Evolutionary conservation across 2,329 filamentous ascomycete genomes (phyloP).

Genomic region (Triangularia setosa): DNA sequence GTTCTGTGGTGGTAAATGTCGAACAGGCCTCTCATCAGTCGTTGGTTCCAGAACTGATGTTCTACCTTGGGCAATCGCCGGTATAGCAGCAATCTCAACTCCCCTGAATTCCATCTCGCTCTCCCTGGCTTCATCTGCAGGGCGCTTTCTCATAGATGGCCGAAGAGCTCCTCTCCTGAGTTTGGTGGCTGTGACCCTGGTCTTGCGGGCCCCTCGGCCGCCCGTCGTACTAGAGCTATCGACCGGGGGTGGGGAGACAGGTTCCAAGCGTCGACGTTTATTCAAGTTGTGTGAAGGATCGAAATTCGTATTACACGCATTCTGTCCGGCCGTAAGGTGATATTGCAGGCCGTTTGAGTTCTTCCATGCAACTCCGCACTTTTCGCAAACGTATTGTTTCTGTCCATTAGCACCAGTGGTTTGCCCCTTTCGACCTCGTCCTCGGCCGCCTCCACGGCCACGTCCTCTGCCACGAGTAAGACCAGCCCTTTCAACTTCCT

Average conservation of each 20-base stretch:
- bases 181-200: background rate
- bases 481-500: background rate
- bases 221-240: constrained; percentile 1
- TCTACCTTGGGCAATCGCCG: background rate
- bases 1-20: background rate
- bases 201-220: background rate
- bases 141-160: background rate
- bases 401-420: constrained; percentile 7
- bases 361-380: constrained; percentile 53
- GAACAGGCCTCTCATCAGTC: background rate
- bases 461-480: constrained; percentile 15
- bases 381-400: constrained; percentile 45
- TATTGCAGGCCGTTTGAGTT: constrained; percentile 57
- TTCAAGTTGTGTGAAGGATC: constrained; percentile 30
- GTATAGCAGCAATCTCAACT: background rate
- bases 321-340: constrained; percentile 52
- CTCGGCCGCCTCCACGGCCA: constrained; percentile 13
- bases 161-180: background rate
- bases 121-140: background rate
- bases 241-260: constrained; percentile 5
- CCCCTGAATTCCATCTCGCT: background rate
- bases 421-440: constrained; percentile 19
- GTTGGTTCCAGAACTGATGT: background rate
- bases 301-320: constrained; percentile 49
- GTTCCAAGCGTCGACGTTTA: background rate